Evolutionary conservation across 2,329 filamentous ascomycete genomes (phyloP), one percentile per base, ranked within the genome.

Genomic region (Paraconiothyrium sp.): DNA sequence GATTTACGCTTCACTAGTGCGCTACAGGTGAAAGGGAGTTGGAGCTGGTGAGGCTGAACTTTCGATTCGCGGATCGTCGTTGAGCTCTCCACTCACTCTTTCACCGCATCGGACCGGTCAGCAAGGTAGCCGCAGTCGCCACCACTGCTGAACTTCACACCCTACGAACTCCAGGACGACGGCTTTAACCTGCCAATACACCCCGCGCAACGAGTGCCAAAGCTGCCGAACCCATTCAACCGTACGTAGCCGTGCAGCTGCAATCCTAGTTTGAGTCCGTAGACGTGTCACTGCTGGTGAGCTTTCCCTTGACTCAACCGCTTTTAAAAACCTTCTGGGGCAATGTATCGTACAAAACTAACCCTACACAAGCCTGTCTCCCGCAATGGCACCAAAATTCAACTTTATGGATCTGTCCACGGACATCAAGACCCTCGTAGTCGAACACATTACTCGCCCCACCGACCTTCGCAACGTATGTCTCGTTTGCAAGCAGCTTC

Each of bases 401-500:
- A 70, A 66, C 30, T 77, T 78, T 34, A 77, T 76, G 68, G 73
- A 76, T 44, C 62, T 79, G 8, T 76, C 75, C 16, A 73, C 76
- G 20, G 77, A 79, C 49, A 69, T 79, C 62, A 80, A 80, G 68
- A 76, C 74, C n/a, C 63, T 79, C 48, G 70, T 80, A 30, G 69
- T 80, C 32, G 69, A 75, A 50, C 77, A 79, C 68, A 74, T 84
- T 57, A 77, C 69, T 51, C 81, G 82, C 16, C 82, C 82, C 4
- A 81, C 80, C 60, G 81, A 84, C 63, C 80, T 84, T 67, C 80
- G 80, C 62, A 81, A 76, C 58, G 70, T 84, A 48, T 84, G 82
- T 63, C 79, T 84, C 41, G 77, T 79, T 7, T 82, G 78, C 72
- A 82, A 81, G 60, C 77, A 82, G 59, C 73, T 84, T 22, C 81